These are phyloP conservation scores for Plantago ovata DNA, from an alignment of 257 asterid species.

Conservation along the genomic window DNA sequence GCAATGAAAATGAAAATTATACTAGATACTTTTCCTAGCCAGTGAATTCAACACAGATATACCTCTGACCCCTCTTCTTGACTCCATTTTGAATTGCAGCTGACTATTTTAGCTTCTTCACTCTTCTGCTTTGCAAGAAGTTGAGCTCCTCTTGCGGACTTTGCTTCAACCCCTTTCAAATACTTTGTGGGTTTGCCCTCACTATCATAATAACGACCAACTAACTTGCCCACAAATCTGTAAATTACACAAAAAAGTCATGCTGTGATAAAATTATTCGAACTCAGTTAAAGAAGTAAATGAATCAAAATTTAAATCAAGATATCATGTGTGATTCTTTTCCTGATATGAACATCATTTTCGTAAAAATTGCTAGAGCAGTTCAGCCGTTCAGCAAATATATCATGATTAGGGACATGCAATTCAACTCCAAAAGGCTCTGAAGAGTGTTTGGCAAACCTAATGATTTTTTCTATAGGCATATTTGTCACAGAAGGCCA, in stretches of 20 bases:
- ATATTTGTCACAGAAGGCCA: too few species aligned
- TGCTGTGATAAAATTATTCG: too few species aligned
- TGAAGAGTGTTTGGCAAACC: too few species aligned
- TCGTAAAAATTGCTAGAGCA: too few species aligned
- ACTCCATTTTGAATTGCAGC: slow-evolving; percentile 91
- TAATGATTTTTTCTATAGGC: too few species aligned
- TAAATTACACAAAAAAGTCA: background rate
- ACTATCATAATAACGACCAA: slow-evolving; percentile 71
- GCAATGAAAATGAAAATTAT: too few species aligned
- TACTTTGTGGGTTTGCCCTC: slow-evolving; percentile 80
- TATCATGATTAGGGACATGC: too few species aligned
- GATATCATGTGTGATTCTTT: background rate
- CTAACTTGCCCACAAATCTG: slow-evolving; percentile 76
- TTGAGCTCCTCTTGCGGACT: slow-evolving; percentile 93
- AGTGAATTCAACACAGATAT: slow-evolving; percentile 2
- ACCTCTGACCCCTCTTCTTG: slow-evolving; percentile 97
- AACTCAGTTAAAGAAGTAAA: too few species aligned
- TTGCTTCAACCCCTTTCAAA: slow-evolving; percentile 85
- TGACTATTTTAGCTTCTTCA: slow-evolving; percentile 71
- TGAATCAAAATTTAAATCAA: slow-evolving; percentile 1
- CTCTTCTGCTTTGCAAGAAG: slow-evolving; percentile 77
- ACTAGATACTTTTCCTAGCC: background rate
- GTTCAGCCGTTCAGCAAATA: too few species aligned
- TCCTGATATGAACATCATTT: background rate
- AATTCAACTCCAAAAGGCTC: too few species aligned